Conservation (phyloP, 2,329 filamentous ascomycete genomes). For the Trichocomaceae sp. region DNA sequence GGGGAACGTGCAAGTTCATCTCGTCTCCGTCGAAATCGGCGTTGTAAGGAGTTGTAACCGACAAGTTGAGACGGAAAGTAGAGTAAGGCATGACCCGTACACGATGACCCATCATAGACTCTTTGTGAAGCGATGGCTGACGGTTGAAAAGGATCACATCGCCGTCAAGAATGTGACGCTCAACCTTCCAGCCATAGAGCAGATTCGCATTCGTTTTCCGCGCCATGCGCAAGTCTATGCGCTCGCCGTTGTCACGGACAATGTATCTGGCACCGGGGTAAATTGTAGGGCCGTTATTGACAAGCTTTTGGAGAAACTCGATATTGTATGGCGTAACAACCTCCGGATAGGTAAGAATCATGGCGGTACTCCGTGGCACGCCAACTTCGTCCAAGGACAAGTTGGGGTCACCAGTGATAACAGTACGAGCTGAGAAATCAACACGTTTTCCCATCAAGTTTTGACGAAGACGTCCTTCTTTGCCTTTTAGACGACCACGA, state of each 20-base stretch:
- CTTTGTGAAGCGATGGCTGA: conserved; percentile 97
- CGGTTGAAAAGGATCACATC: conserved; percentile 99
- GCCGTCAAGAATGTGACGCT: conserved; percentile 90
- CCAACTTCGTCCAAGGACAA: conserved; percentile 78
- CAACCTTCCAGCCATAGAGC: conserved; percentile 97
- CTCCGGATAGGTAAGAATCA: conserved; percentile 91
- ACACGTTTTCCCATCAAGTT: conserved; percentile 99
- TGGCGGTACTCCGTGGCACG: conserved; percentile 87
- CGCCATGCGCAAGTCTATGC: conserved; percentile 91
- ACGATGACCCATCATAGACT: conserved; percentile 99
- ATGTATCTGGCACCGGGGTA: conserved; percentile 97
- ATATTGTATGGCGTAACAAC: conserved; percentile 98
- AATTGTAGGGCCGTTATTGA: conserved; percentile 88
- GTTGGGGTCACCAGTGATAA: conserved; percentile 69
- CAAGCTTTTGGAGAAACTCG: conserved; percentile 77
- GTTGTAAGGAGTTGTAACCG: conserved; percentile 97
- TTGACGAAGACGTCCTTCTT: conserved; percentile 93
- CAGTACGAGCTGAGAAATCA: conserved; percentile 97
- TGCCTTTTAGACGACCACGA: conserved; percentile 94
- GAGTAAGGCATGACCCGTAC: conserved; percentile 98
- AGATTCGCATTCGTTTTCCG: conserved; percentile 66
- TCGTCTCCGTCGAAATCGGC: conserved; percentile 99
- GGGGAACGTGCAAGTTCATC: conserved; percentile 99
- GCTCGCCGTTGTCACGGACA: conserved; percentile 83
- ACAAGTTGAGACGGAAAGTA: conserved; percentile 94